Base-by-base conservation (phyloP, 805 yeast species). In the Kluyveromyces lactis region DNA sequence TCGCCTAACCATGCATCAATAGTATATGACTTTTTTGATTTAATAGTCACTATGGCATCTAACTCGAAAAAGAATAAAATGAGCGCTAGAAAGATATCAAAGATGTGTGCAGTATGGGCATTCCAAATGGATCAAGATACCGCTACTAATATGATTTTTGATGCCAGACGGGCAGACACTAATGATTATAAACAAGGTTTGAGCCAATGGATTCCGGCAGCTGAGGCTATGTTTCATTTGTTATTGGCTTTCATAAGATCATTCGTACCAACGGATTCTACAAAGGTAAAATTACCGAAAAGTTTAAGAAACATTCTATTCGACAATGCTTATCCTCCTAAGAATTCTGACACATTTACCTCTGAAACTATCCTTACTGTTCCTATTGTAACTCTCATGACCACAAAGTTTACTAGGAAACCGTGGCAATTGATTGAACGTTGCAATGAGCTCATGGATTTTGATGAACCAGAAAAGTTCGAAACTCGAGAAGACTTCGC, bases 1-100 rank as follows among this genome's bases (percentile, higher is more conserved):
- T 79, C 92, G 0, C 86, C 92, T 2, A 81, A 90, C 4, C 95
- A 86, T 62, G 95, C 95, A 0, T 80, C 92, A 1, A 85, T 89
- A 4, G 90, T 85, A 4, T 85, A 84, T 57, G 95, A 85, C 55
- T 89, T 86, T 52, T 73, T 86, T 50, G 95, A 87, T 53, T 68
- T 87, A 26, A 63, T 89, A 32, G 83, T 86, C 9, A 72, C 86
- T 9, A 62, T 87, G 31, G 79, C 94, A 0, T 77, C 94, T 8
- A 83, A 86, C 60, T 77, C 94, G 3, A 81, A 78, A 50, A 75
- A 77, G 31, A 86, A 86, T 52, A 77, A 81, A 52, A 64, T 87
- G 68, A 77, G 84, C 52, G 94, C 92, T 0, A 70, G 87, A 35
- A 86, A 85, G 53, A 71, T 87, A 13, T 71, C 92, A 10, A 79